Conservation (phyloP, 2,329 filamentous ascomycete species). For the Ambrosiella cleistominuta region DNA sequence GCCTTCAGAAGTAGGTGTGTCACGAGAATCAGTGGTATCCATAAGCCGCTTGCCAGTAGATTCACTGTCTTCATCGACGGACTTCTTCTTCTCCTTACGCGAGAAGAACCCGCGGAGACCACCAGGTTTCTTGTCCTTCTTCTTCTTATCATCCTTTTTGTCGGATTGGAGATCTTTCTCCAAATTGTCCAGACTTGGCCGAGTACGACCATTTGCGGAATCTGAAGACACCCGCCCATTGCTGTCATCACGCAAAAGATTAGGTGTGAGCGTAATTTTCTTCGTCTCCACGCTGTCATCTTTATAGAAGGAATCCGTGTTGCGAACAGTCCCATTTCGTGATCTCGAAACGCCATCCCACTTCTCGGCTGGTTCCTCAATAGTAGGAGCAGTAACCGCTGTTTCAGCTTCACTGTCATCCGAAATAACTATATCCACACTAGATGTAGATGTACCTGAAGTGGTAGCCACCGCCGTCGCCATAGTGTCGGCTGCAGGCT, state of each 20-base stretch:
- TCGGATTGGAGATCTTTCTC: conserved; percentile 40
- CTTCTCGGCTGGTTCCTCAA: background rate
- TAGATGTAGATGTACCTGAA: background rate
- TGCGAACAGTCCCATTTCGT: conserved; percentile 70
- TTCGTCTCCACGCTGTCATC: conserved; percentile 90
- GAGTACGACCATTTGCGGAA: conserved; percentile 33
- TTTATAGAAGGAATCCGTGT: conserved; percentile 94
- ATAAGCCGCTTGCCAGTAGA: conserved; percentile 23
- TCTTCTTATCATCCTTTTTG: conserved; percentile 53
- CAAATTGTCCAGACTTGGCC: conserved; percentile 56
- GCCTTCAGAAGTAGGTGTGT: conserved; percentile 23
- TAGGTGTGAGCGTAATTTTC: conserved; percentile 92
- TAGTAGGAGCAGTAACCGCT: background rate
- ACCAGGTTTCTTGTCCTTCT: conserved; percentile 48
- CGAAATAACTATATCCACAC: background rate
- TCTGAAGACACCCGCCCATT: conserved; percentile 35
- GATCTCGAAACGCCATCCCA: conserved; percentile 41
- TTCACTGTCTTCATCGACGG: conserved; percentile 40
- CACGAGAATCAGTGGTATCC: conserved; percentile 10
- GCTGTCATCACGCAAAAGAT: conserved; percentile 69
- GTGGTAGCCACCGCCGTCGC: conserved; percentile 11
- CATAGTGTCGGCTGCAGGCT: conserved; percentile 26
- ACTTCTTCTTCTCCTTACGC: conserved; percentile 42
- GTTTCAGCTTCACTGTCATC: background rate
- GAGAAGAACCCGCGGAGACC: conserved; percentile 44